phyloP scores from a whole-genome alignment of 495 filamentous ascomycete genomes.

The Xylaria acuta region DNA sequence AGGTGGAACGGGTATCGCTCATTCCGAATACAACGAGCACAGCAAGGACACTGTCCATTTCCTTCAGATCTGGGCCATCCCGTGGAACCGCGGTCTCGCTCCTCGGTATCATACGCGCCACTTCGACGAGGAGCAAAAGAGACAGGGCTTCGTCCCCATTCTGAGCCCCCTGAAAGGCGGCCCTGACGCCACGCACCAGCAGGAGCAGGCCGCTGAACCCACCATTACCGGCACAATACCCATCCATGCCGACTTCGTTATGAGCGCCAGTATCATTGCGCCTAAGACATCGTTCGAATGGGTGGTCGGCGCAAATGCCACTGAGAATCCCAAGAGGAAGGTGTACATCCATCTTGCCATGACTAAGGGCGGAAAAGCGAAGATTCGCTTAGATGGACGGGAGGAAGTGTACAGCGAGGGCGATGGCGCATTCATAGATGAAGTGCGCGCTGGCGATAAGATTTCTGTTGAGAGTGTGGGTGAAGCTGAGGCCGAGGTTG shows the following conservation, averaged over 20 bases:
- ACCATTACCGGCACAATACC: constrained; percentile 69
- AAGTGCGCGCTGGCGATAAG: constrained; percentile 61
- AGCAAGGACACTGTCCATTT: constrained; percentile 71
- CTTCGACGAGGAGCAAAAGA: constrained; percentile 72
- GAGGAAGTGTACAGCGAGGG: constrained; percentile 73
- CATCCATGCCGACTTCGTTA: constrained; percentile 79
- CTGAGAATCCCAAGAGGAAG: constrained; percentile 63
- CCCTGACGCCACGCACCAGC: constrained; percentile 60
- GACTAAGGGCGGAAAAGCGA: constrained; percentile 72
- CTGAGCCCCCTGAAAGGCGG: constrained; percentile 73
- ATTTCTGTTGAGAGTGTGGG: constrained; percentile 68
- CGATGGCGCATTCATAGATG: constrained; percentile 75
- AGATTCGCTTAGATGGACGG: constrained; percentile 65
- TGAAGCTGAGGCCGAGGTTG: constrained; percentile 70
- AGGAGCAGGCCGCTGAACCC: constrained; percentile 65
- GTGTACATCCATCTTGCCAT: constrained; percentile 79
- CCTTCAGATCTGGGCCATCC: constrained; percentile 81
- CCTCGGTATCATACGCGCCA: constrained; percentile 73
- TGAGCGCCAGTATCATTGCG: constrained; percentile 72
- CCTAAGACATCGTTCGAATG: constrained; percentile 62
- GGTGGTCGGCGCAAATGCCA: constrained; percentile 63
- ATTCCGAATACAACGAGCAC: constrained; percentile 78
- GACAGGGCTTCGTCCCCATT: constrained; percentile 69
- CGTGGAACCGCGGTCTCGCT: constrained; percentile 69
- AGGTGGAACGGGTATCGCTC: constrained; percentile 77